These are phyloP conservation scores for Aspergillus sergii DNA, from an alignment of 2,329 filamentous ascomycete genomes.

Conservation along the genomic window DNA sequence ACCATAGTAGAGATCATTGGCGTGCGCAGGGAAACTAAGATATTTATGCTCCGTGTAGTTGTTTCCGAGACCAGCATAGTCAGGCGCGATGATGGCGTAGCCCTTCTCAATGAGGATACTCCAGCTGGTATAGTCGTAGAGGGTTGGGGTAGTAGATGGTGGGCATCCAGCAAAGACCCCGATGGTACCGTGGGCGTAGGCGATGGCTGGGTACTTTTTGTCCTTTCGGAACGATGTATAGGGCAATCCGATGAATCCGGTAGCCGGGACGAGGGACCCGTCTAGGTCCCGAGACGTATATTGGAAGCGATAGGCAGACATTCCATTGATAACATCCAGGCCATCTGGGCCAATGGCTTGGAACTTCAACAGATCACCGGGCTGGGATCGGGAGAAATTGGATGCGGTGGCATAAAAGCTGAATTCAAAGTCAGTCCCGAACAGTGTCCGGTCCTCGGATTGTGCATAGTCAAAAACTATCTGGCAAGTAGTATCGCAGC, in stretches of 20 bases:
- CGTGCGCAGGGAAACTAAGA: slow-evolving; percentile 2
- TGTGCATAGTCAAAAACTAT: neutral
- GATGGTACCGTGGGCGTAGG: slow-evolving; percentile 16
- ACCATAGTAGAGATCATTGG: slow-evolving; percentile 12
- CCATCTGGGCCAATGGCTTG: neutral
- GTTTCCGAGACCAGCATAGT: slow-evolving; percentile 9
- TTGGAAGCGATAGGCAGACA: slow-evolving; percentile 9
- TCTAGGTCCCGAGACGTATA: slow-evolving; percentile 9
- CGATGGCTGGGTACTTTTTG: slow-evolving; percentile 7
- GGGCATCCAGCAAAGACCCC: slow-evolving; percentile 11
- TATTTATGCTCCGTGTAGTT: slow-evolving; percentile 16
- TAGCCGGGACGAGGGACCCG: slow-evolving; percentile 7
- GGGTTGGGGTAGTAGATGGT: slow-evolving; percentile 8
- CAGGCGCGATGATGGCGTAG: slow-evolving; percentile 1
- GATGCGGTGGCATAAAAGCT: slow-evolving; percentile 14
- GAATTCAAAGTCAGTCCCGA: slow-evolving; percentile 9
- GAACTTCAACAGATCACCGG: slow-evolving; percentile 16
- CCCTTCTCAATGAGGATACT: slow-evolving; percentile 1
- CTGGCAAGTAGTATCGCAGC: neutral
- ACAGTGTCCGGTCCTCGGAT: slow-evolving; percentile 15
- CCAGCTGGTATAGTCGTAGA: slow-evolving; percentile 15
- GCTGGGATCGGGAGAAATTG: slow-evolving; percentile 10
- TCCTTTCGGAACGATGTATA: neutral
- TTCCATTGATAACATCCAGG: slow-evolving; percentile 2
- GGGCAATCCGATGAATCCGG: slow-evolving; percentile 10